These are phyloP conservation scores for Aleurites moluccanus DNA, from an alignment of 441 rosid genomes.

Conservation along the genomic window DNA sequence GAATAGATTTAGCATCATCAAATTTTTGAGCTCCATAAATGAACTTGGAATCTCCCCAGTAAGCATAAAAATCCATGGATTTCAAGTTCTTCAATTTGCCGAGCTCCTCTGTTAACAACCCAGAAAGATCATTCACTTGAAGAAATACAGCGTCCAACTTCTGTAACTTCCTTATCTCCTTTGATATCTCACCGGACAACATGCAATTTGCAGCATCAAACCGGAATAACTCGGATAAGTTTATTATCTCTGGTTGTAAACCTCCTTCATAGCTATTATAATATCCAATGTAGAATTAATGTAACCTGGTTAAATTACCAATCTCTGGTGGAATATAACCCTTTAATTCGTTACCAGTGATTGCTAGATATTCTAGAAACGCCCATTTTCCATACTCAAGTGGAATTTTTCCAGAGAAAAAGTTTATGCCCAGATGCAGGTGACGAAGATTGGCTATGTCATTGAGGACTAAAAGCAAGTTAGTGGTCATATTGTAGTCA, in stretches of 20 bases:
- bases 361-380: constrained; percentile 66
- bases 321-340: constrained; percentile 80
- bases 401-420: constrained; percentile 68
- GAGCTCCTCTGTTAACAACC: constrained; percentile 58
- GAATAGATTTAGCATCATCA: constrained; percentile 80
- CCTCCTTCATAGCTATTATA: constrained; percentile 63
- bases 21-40: constrained; percentile 60
- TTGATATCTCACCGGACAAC: constrained; percentile 70
- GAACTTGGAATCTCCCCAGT: constrained; percentile 74
- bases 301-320: constrained; percentile 64
- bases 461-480: constrained; percentile 63
- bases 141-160: constrained; percentile 84
- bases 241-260: constrained; percentile 81
- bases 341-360: constrained; percentile 76
- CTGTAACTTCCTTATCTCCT: constrained; percentile 65
- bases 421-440: constrained; percentile 93
- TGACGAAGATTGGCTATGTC: constrained; percentile 67
- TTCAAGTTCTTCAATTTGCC: constrained; percentile 70
- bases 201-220: constrained; percentile 84
- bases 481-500: constrained; percentile 82
- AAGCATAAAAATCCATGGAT: constrained; percentile 81
- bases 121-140: constrained; percentile 76
- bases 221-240: constrained; percentile 60
- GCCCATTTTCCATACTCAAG: constrained; percentile 70
- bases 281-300: constrained; percentile 81